Percentiles rank a stretch among this genome's conserved stretches.
These are phyloP conservation scores for Danielia reshetovae DNA, from an alignment of 805 yeast species.

Conservation along the genomic window DNA sequence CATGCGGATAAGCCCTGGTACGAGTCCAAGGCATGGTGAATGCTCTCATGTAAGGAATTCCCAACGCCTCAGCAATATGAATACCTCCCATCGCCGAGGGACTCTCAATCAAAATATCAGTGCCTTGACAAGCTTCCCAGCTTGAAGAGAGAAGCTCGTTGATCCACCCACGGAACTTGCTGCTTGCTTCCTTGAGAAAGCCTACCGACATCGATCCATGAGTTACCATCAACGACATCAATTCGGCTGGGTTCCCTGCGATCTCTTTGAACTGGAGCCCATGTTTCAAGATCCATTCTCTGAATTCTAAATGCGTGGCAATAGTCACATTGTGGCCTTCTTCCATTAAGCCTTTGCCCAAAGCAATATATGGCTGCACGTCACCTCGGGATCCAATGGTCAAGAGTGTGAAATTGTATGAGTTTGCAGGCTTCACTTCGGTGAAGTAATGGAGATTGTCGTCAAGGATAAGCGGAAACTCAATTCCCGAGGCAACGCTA, in stretches of 20 bases:
- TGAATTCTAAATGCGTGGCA: constrained; percentile 82
- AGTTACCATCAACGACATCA: constrained; percentile 88
- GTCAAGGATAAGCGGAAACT: constrained; percentile 66
- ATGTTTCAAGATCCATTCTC: constrained; percentile 64
- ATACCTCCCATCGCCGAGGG: constrained; percentile 96
- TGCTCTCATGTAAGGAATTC: constrained; percentile 88
- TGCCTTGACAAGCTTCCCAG: constrained; percentile 83
- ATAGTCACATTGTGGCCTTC: constrained; percentile 87
- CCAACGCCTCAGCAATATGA: constrained; percentile 89
- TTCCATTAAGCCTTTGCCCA: constrained; percentile 69
- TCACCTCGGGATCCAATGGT: constrained; percentile 97
- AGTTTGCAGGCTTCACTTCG: constrained; percentile 48
- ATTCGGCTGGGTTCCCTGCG: constrained; percentile 90
- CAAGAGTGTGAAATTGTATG: constrained; percentile 60
- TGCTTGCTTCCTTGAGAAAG: constrained; percentile 76
- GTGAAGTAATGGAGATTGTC: constrained; percentile 55
- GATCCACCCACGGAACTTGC: constrained; percentile 81
- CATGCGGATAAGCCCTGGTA: constrained; percentile 94
- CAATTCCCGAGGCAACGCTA: constrained; percentile 54
- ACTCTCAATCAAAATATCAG: constrained; percentile 87
- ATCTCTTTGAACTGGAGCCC: constrained; percentile 67
- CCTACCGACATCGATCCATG: constrained; percentile 85
- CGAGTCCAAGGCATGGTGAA: constrained; percentile 99
- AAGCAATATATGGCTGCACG: constrained; percentile 91
- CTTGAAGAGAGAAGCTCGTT: constrained; percentile 63